Base-by-base conservation (phyloP, 2,329 filamentous ascomycete genomes). In the Xylaria sp. region DNA sequence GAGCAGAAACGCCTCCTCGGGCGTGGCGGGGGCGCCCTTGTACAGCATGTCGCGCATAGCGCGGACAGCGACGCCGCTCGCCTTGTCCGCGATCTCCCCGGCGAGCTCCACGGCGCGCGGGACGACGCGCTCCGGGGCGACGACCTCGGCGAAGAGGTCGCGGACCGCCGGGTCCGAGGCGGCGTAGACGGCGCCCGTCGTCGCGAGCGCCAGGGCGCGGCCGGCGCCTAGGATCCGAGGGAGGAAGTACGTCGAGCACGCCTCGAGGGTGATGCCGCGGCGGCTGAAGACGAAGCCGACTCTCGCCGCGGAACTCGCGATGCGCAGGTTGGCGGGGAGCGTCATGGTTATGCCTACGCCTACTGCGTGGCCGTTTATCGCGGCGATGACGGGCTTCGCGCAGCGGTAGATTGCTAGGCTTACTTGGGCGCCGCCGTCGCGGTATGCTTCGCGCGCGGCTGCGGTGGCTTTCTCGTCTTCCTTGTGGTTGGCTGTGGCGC, bases 231-330 rank as follows among this genome's bases (percentile, higher is more conserved):
- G 85, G 29, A 93, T 82, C 0, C 90, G 86, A 2, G 92, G 91
- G 42, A 94, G 83, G 82, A 92, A 94, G 79, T 87, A 94, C 9
- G 88, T 90, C 60, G 86, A 89, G 75, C 87, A 90, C 0, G 90
- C 91, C 79, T 94, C 92, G 87, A 92, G 90, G 68, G 88, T 84
- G 74, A 94, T 84, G 0, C 91, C 92, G 51, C 91, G 85, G 29
- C 91, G 86, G 27, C 86, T 84, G 78, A 94, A 94, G 21, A 93
- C 91, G 76, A 93, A 92, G 61, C 91, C 92, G 70, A 93, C 86
- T 76, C 91, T 91, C 1, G 91, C 89, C 12, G 81, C 79, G 48
- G 81, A 77, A 71, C 86, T 88, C 48, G 82, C 87, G 70, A 91
- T 74, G 60, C 85, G 82, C 61, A 87, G 82, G 58, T 82, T 83